phyloP scores from a whole-genome alignment of 768 basidiomycete species.

The Rhodotorula babjevae region DNA sequence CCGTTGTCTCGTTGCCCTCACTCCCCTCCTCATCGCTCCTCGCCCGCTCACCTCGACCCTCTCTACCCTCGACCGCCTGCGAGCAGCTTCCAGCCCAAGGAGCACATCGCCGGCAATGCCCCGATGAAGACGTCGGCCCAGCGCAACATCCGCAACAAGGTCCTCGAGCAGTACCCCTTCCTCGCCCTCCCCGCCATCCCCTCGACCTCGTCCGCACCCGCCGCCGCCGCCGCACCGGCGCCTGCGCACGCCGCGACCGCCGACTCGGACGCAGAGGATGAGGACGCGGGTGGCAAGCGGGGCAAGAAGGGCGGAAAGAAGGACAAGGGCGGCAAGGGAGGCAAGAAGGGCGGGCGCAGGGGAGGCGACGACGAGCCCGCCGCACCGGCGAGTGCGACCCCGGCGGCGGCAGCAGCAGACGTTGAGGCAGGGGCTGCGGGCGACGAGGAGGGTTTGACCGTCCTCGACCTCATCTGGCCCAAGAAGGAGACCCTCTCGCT shows the following conservation, averaged over 20 bases:
- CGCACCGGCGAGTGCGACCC: no score
- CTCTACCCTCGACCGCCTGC: no score
- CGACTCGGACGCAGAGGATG: constrained; percentile 33
- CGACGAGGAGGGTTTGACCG: constrained; percentile 54
- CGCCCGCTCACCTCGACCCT: not conserved
- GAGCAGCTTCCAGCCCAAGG: constrained; percentile 53
- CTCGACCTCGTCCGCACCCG: not conserved
- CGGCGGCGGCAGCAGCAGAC: constrained; percentile 23
- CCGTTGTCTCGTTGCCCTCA: not conserved
- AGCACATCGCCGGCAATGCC: constrained; percentile 67
- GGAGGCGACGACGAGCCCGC: constrained; percentile 35
- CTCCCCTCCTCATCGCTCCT: not conserved
- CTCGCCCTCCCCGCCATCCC: constrained; percentile 47
- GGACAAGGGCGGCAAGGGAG: constrained; percentile 18
- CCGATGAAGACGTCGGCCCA: constrained; percentile 91
- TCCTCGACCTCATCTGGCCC: constrained; percentile 88
- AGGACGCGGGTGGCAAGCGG: constrained; percentile 35
- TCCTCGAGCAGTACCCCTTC: constrained; percentile 68
- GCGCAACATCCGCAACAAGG: constrained; percentile 70
- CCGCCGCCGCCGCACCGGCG: not conserved
- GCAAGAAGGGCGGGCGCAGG: not conserved
- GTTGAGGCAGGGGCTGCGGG: constrained; percentile 6
- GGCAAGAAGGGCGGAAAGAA: constrained; percentile 30
- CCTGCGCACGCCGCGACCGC: constrained; percentile 21
- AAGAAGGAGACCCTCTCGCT: constrained; percentile 93